Evolutionary conservation across 306 rosid genomes (phyloP), one percentile per base, ranked within the genome.

Genomic region (Biancaea sappan): DNA sequence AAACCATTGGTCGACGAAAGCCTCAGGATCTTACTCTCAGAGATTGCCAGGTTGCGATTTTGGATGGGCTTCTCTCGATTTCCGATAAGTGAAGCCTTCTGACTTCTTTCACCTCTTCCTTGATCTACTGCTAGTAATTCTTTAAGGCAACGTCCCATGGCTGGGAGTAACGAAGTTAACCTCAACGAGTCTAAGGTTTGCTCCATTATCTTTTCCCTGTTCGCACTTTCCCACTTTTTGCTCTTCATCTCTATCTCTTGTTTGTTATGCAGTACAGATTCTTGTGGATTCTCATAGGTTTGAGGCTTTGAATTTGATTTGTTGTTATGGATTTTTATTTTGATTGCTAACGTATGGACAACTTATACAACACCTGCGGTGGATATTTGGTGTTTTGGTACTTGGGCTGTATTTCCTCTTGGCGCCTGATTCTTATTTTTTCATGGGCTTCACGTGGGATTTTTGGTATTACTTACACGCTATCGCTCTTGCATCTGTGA

Each of bases 141-240:
- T 12, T 18, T 10, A 14, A 38, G 47, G 2, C 50, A 4, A 35
- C 41, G 69, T 77, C 66, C 69, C 69, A 89, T 89, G 94, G 88
- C 85, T 54, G 91, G 85, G 52, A 77, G 75, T 72, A 81, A 83
- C 34, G 88, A 89, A 72, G 81, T 85, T 80, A 79, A 89, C 80
- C 77, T 83, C 78, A 86, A 61, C 62, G 94, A 89, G 35, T 85
- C 91, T 74, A 86, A 34, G 89, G 94, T 89, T 21, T 58, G 75
- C 29, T 48, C 59, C 69, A 22, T 38, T 52, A 25, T 9, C 8
- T 38, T 73, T 59, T 16, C 43, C 22, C 50, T 50, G 26, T 34
- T 15, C 51, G n/a, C 9, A 15, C 26, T n/a, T 34, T 15, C 51
- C 15, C 9, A 15, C 26, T n/a, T 31, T 32, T 32, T 59, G 7